A percentile compares a stretch with the other conserved stretches of the same genome.
Conservation (phyloP, 2,329 filamentous ascomycete species). For the Fusarium newnesense region DNA sequence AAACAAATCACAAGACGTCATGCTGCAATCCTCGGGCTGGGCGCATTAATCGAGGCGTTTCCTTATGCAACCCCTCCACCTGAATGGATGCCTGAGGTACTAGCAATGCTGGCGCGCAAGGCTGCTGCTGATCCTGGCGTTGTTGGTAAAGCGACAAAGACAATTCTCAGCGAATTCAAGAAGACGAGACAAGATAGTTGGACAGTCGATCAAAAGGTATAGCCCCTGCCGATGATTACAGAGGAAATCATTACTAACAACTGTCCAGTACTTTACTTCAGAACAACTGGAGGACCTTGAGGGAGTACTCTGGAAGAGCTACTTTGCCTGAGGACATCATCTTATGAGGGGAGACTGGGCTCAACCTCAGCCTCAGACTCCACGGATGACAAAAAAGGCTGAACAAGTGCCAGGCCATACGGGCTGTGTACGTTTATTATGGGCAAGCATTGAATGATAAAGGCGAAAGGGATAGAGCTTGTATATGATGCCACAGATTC, state of each 20-base stretch:
- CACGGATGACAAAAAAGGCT: not conserved
- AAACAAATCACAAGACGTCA: constrained; percentile 85
- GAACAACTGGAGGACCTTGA: constrained; percentile 96
- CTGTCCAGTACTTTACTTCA: constrained; percentile 77
- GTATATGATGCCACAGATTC: constrained; percentile 29
- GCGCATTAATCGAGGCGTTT: constrained; percentile 92
- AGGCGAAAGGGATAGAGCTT: constrained; percentile 35
- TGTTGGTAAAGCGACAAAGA: constrained; percentile 95
- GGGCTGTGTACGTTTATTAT: constrained; percentile 26
- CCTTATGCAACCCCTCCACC: constrained; percentile 95
- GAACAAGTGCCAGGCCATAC: not conserved
- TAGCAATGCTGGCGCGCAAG: constrained; percentile 84
- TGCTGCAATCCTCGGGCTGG: constrained; percentile 90
- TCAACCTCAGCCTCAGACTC: constrained; percentile 15
- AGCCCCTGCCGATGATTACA: constrained; percentile 42
- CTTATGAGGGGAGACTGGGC: constrained; percentile 1
- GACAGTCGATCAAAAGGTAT: constrained; percentile 96
- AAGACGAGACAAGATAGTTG: constrained; percentile 99
- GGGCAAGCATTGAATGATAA: constrained; percentile 7
- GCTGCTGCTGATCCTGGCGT: constrained; percentile 91
- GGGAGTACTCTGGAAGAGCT: constrained; percentile 99
- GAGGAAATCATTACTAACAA: constrained; percentile 41
- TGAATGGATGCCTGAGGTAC: constrained; percentile 90
- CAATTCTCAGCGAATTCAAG: constrained; percentile 95
- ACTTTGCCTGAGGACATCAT: constrained; percentile 78